These are phyloP conservation scores for Podospora conica DNA, from an alignment of 495 filamentous ascomycete genomes.

Conservation along the genomic window DNA sequence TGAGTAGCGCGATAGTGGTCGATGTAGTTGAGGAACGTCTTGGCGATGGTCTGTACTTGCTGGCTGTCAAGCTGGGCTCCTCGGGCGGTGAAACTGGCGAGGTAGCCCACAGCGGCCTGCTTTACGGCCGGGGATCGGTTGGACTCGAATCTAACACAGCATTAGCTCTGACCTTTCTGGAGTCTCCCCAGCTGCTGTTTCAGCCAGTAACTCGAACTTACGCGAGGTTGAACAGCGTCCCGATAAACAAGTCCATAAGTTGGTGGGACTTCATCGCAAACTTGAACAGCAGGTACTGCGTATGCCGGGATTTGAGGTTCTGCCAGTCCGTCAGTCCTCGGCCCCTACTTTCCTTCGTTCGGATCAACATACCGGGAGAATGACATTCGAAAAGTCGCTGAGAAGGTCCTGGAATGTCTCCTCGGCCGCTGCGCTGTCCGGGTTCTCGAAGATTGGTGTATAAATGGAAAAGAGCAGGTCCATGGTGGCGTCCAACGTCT, in stretches of 20 bases:
- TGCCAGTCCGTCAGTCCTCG: conserved; percentile 8
- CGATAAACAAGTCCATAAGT: conserved; percentile 73
- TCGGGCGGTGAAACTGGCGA: conserved; percentile 82
- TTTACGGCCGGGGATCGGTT: conserved; percentile 60
- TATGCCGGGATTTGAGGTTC: conserved; percentile 30
- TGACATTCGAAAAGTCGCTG: conserved; percentile 73
- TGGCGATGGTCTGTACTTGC: conserved; percentile 70
- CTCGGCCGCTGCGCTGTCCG: conserved; percentile 42
- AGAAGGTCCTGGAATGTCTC: conserved; percentile 65
- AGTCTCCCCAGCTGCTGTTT: background rate
- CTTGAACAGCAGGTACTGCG: conserved; percentile 65
- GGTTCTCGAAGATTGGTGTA: conserved; percentile 55
- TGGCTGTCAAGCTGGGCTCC: conserved; percentile 71
- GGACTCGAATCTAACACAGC: conserved; percentile 34
- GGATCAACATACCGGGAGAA: conserved; percentile 69
- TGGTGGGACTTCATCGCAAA: conserved; percentile 71
- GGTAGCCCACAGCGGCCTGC: conserved; percentile 83
- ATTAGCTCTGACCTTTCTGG: background rate
- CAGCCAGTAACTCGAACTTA: background rate
- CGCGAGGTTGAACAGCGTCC: conserved; percentile 61
- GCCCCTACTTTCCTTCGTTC: background rate
- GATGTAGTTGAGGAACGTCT: conserved; percentile 66
- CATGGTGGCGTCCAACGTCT: conserved; percentile 89
- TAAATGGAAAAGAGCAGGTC: conserved; percentile 85
- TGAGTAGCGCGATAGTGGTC: conserved; percentile 56